Percentiles rank a stretch among this genome's conserved stretches.
Evolutionary conservation across 768 basidiomycete genomes (phyloP).

Genomic region (Gyrodon lividus): DNA sequence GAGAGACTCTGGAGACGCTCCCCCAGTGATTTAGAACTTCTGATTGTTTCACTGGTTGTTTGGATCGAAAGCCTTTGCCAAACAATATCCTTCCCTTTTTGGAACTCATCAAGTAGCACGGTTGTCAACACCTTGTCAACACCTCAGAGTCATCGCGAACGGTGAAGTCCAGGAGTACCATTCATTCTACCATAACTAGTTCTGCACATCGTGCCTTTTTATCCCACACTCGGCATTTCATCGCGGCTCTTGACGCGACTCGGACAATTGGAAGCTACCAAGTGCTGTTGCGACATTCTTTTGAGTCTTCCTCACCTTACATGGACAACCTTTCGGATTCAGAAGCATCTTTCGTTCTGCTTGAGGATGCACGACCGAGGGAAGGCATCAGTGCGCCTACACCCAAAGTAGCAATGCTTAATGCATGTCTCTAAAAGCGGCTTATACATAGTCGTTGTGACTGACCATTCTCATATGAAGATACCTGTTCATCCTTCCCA

Average conservation of each 20-base stretch:
- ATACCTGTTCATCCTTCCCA: slow-evolving; percentile 47
- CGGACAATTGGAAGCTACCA: no score
- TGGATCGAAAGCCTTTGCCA: slow-evolving; percentile 31
- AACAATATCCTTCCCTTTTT: slow-evolving; percentile 22
- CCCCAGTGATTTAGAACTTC: not conserved
- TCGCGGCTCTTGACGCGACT: not conserved
- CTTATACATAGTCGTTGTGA: not conserved
- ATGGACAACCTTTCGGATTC: slow-evolving; percentile 35
- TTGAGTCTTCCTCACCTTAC: not conserved
- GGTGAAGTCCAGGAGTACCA: not conserved
- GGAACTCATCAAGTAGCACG: not conserved
- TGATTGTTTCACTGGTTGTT: slow-evolving; percentile 30
- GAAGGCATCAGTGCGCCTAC: not conserved
- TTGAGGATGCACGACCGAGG: slow-evolving; percentile 27
- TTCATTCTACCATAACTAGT: no score
- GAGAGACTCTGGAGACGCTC: no score
- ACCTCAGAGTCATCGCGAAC: no score
- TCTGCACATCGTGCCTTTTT: not conserved
- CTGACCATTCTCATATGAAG: slow-evolving; percentile 1
- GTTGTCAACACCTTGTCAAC: no score
- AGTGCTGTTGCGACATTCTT: no score
- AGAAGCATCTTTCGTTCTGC: slow-evolving; percentile 49
- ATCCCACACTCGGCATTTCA: no score
- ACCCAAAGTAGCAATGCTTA: slow-evolving; percentile 5
- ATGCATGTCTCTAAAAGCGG: not conserved